A percentile compares a stretch with the other conserved stretches of the same genome.
phyloP scores from a whole-genome alignment of 768 basidiomycete species.

The Rhodotorula sphaerocarpa region DNA sequence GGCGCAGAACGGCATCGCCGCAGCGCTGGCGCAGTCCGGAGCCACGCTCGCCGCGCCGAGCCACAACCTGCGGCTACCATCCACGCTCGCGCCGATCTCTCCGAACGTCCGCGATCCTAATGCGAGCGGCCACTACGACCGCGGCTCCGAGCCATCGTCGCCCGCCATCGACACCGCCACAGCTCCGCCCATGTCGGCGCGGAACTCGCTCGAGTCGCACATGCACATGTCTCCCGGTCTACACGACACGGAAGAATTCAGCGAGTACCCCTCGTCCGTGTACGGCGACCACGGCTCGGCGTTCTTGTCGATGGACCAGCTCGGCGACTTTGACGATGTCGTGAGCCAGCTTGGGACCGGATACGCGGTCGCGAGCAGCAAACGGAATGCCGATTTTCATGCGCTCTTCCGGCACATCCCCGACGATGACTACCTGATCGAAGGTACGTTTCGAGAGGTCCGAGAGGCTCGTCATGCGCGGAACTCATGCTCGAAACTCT shows the following conservation, averaged over 20 bases:
- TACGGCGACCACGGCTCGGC: slow-evolving; percentile 4
- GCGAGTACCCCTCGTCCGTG: not conserved
- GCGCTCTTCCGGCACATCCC: slow-evolving; percentile 80
- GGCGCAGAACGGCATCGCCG: slow-evolving; percentile 24
- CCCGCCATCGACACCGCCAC: not conserved
- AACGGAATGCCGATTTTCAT: slow-evolving; percentile 91
- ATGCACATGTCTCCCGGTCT: not conserved
- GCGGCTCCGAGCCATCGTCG: no score
- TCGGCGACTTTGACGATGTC: slow-evolving; percentile 39
- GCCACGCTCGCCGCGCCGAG: slow-evolving; percentile 28
- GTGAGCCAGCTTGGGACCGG: slow-evolving; percentile 44
- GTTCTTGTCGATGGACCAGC: slow-evolving; percentile 35
- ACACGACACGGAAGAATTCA: not conserved
- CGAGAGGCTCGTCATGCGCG: no score
- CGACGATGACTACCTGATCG: slow-evolving; percentile 94
- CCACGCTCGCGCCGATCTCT: slow-evolving; percentile 1
- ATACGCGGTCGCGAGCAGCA: slow-evolving; percentile 92
- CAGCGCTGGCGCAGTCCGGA: slow-evolving; percentile 29
- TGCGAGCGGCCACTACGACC: not conserved
- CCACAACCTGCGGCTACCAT: slow-evolving; percentile 13
- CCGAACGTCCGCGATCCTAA: not conserved
- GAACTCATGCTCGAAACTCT: no score
- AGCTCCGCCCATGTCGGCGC: not conserved
- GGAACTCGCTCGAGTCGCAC: slow-evolving; percentile 17
- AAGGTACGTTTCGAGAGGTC: slow-evolving; percentile 65